Evolutionary conservation across 1,139 yeast species (phyloP).

Genomic region (Yamadazyma trypodendri): DNA sequence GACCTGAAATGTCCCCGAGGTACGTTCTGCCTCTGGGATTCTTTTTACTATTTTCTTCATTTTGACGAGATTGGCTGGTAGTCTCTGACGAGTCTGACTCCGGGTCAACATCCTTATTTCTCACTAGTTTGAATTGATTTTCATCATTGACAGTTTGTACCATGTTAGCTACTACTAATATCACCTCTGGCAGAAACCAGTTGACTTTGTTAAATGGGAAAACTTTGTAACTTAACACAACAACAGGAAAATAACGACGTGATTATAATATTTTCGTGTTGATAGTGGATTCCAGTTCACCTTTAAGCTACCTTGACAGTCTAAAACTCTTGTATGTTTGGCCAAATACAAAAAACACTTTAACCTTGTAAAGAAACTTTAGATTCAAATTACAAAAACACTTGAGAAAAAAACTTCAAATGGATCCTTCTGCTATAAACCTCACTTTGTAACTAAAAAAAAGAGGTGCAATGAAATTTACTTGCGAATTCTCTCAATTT

Average conservation of each 20-base stretch:
- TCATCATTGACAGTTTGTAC: constrained; percentile 42
- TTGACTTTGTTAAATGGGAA: too few relatives aligned
- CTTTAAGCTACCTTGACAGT: too few relatives aligned
- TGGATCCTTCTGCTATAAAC: background rate
- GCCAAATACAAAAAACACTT: too few relatives aligned
- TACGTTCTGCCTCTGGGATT: constrained; percentile 23
- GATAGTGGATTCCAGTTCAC: background rate
- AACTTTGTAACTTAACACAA: background rate
- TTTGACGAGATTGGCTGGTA: constrained; percentile 7
- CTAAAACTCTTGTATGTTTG: too few relatives aligned
- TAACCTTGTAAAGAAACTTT: background rate
- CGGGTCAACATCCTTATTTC: constrained; percentile 21
- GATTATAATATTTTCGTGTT: background rate
- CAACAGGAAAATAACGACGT: background rate
- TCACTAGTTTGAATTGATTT: constrained; percentile 38
- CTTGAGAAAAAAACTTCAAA: constrained; percentile 1
- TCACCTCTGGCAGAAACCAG: too few relatives aligned
- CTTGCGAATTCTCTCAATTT: background rate
- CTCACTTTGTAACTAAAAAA: background rate
- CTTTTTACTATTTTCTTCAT: constrained; percentile 6
- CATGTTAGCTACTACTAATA: constrained; percentile 19
- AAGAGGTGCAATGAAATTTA: background rate
- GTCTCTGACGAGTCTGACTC: background rate
- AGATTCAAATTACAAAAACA: constrained; percentile 1
- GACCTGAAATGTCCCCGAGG: constrained; percentile 44